Evolutionary conservation across 1,284 basidiomycete genomes (phyloP), one percentile per base, ranked within the genome.

Genomic region (Trichosporon asahii): DNA sequence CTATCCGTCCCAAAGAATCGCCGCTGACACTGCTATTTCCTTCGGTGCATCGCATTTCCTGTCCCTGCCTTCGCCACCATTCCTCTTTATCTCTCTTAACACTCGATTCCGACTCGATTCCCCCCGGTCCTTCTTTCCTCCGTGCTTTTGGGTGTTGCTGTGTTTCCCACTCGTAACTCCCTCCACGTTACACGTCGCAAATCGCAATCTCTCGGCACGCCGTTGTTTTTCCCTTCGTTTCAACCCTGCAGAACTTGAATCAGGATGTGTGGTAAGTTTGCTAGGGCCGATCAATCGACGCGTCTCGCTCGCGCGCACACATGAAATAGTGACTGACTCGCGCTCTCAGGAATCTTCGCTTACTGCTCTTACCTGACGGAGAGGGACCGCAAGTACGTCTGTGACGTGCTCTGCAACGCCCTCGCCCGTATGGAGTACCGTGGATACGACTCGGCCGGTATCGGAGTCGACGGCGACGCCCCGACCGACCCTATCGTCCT

Each of bases 401-500:
- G 97, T 76, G 95, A 99, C 78, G 90, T 94, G 72, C 90, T 99
- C 69, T 90, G 90, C 82, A 93, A 91, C 75, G 97, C 95, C 76
- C 91, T 99, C 72, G 90, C 93, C 65, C 91, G 97, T 73, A 90
- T 98, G 78, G 97, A 99, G 83, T 99, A 99, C 86, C 91, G 97
- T 82, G 95, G 97, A 66, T 98, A 99, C 83, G 97, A 99, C 84
- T 95, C 92, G 78, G 97, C 97, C 12, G 87, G 87, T 82, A 88
- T 99, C 74, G 93, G 92, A 74, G 89, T 98, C 77, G 97, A 99
- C 80, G 96, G 95, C 44, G 95, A 99, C 87, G 89, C 90, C 76
- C 86, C 90, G 6, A 89, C 89, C 68, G 70, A 76, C 55, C 81
- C 83, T 21, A 68, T 93, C 70, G 78, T 93, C 72, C 93, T 91